Evolutionary conservation across 2,329 filamentous ascomycete genomes (phyloP), one percentile per base, ranked within the genome.

Genomic region (Neopestalotiopsis rosae): DNA sequence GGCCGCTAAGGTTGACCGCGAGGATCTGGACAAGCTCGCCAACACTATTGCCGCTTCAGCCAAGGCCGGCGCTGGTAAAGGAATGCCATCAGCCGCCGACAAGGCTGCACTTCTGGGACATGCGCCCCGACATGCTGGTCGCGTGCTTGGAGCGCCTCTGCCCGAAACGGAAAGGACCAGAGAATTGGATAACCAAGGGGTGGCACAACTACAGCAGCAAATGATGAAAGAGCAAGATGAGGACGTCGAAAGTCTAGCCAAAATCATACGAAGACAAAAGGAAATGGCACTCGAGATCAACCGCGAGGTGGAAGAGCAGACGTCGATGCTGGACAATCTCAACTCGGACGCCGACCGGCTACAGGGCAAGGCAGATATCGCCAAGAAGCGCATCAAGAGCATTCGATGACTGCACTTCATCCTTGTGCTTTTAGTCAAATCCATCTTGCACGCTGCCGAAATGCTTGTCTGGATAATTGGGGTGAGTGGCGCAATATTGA

Each of bases 271-370:
- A 62, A 83, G 91, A 69, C 91, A 95, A 82, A 91, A 88, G 76
- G 91, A 94, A 80, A 93, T 95, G 88, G 93, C 93, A 0, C 83
- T 93, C 61, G 87, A 90, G 68, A 95, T 96, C 75, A 88, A 93
- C 71, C 87, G 90, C 64, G 93, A 95, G 82, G 85, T 95, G 68
- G 87, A 90, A 66, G 80, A 88, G 72, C 92, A 95, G 82, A 92
- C 89, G 67, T 86, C 89, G 78, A 88, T 94, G 87, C 83, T 96
- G 38, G 87, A 89, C 13, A 79, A 89, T 72, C 77, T 94, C 70
- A 90, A 91, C 71, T 84, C 89, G 67, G 91, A 94, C 79, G 86
- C 87, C 2, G 89, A 91, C 70, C 83, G 91, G 5, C 83, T 94
- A 17, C 85, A 87, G 58, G 86, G 86, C 70, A 95, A 95, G 86